Percentiles rank a stretch among this genome's conserved stretches.
phyloP scores from a whole-genome alignment of 179 eudicot genomes.

The Drosera spatulata region DNA sequence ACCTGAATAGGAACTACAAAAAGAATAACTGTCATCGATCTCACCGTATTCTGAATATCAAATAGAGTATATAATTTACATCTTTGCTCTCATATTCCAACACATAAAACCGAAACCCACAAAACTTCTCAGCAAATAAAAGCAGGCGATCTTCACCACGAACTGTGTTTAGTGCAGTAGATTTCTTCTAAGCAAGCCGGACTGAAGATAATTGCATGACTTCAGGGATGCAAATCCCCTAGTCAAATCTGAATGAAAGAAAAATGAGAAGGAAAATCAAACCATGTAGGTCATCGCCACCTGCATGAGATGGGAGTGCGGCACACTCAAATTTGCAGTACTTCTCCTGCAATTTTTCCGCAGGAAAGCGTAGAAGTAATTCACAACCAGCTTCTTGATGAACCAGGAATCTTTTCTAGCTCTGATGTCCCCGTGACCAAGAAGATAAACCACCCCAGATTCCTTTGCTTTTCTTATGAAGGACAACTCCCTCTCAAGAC shows the following conservation, averaged over 20 bases:
- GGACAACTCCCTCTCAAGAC: constrained; percentile 82
- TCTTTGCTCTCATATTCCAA: too few species aligned
- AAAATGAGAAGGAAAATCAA: constrained; percentile 16
- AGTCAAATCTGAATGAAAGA: too few species aligned
- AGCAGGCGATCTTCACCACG: too few species aligned
- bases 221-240: too few species aligned
- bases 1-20: background rate
- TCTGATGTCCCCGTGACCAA: constrained; percentile 93
- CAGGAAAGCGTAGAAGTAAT: constrained; percentile 88
- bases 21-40: too few species aligned
- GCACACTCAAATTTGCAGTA: constrained; percentile 79
- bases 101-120: too few species aligned
- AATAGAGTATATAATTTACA: too few species aligned
- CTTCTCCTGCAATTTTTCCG: constrained; percentile 91
- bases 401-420: constrained; percentile 97
- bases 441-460: constrained; percentile 93
- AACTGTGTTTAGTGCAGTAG: too few species aligned
- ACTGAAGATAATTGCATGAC: too few species aligned
- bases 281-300: constrained; percentile 99
- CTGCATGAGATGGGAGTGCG: constrained; percentile 87
- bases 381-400: constrained; percentile 74
- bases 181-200: too few species aligned
- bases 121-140: too few species aligned
- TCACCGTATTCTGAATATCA: too few species aligned
- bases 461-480: constrained; percentile 78